Evolutionary conservation across 148 eudicot species (phyloP), one percentile per base, ranked within the genome.

Genomic region (Arctostaphylos glauca): DNA sequence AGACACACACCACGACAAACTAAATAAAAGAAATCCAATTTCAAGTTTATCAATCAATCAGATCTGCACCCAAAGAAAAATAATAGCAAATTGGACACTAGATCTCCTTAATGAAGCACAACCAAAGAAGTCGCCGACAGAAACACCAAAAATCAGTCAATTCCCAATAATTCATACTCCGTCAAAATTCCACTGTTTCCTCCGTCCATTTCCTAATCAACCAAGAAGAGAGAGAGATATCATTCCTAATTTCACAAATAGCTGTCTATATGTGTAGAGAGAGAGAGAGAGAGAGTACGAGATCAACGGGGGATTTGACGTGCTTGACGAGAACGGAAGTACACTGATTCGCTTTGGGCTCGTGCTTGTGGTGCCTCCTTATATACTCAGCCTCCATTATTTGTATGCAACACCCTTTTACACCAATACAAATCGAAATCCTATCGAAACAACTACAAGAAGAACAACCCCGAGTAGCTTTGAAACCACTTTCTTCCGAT

Each of bases 251-350:
- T 31, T 31, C 38, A 31, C 38, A 31, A 31, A 31, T 31, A 31
- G 38, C 38, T 31, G 38, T 31, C 38, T 31, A 31, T 31, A 31
- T 31, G 38, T 31, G 38, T 31, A 31, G 50, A 80, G 25, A 66
- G 21, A 66, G 64, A 53, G 79, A 67, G 80, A 71, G 48, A 59
- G 59, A 49, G 23, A 58, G 41, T 84, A 84, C 83, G 41, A 84
- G 72, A 84, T 84, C 74, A 50, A 80, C 74, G 3, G 86, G 86
- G 58, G 86, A 82, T 60, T 80, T 79, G 79, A 84, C 79, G 79
- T 84, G 86, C 58, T 79, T 84, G 47, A 84, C 79, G 70, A 84
- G 82, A 79, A 31, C 38, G 43, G 79, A 84, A 60, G 78, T 15
- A 70, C 86, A 84, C 79, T 84, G 86, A 8, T 84, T 84, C 25